phyloP scores from a whole-genome alignment of 106 monocot species.

The Narthecium ossifragum region DNA sequence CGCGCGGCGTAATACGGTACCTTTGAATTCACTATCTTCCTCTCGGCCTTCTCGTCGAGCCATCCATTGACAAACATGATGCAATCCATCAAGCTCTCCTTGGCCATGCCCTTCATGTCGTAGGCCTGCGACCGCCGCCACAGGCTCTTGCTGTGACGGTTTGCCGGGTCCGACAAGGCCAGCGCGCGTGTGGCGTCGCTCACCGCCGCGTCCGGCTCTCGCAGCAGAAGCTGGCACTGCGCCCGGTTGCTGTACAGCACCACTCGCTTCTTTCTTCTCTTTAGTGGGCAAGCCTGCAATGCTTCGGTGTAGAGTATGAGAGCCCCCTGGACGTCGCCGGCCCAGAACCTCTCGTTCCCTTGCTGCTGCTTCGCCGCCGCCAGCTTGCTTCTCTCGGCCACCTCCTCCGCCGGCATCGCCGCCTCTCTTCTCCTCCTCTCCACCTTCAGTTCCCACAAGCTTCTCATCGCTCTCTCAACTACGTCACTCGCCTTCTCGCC shows the following conservation, averaged over 20 bases:
- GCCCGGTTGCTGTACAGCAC: conserved; percentile 59
- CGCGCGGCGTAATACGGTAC: conserved; percentile 42
- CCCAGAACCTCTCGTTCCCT: conserved; percentile 48
- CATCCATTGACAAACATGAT: conserved; percentile 30
- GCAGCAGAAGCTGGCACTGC: conserved; percentile 41
- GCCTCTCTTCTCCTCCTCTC: conserved; percentile 39
- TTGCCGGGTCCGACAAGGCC: conserved; percentile 35
- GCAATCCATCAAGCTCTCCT: conserved; percentile 72
- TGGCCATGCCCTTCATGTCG: conserved; percentile 72
- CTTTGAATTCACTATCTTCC: conserved; percentile 6
- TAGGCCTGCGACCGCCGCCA: conserved; percentile 73
- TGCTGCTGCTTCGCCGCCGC: conserved; percentile 23
- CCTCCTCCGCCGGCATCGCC: conserved; percentile 18
- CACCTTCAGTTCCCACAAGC: conserved; percentile 32
- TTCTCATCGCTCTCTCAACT: conserved; percentile 10
- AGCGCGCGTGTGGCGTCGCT: conserved; percentile 65
- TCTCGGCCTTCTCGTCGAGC: neutral
- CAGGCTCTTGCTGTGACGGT: conserved; percentile 45
- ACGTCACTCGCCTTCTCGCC: neutral
- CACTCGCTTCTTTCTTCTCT: conserved; percentile 31
- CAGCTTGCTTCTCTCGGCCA: neutral
- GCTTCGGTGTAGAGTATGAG: conserved; percentile 29
- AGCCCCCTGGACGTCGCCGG: conserved; percentile 45
- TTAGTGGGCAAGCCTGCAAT: conserved; percentile 34
- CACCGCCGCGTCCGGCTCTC: conserved; percentile 31